These are phyloP conservation scores for Priceomyces carsonii DNA, from an alignment of 805 yeast genomes.

Conservation along the genomic window DNA sequence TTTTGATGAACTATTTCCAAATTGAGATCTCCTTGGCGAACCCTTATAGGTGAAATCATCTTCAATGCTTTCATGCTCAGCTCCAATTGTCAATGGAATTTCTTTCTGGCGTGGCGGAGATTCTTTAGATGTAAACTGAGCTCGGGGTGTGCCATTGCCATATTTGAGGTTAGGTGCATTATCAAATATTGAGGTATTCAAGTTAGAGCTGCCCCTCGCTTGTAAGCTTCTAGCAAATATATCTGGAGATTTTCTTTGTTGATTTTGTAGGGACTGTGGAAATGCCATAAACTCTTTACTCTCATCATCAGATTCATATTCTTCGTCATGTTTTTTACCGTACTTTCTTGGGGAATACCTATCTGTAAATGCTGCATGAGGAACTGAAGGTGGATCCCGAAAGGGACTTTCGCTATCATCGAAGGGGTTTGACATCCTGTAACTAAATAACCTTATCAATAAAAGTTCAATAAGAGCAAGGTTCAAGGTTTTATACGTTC, in stretches of 20 bases:
- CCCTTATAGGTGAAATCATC: conserved; percentile 34
- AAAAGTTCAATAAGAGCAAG: too few relatives aligned
- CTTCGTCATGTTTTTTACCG: conserved; percentile 18
- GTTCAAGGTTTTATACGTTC: too few relatives aligned
- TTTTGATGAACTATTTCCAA: conserved; percentile 32
- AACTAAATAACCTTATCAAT: too few relatives aligned
- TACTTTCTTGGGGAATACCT: conserved; percentile 38
- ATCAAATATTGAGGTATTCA: conserved; percentile 18
- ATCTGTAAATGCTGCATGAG: conserved; percentile 40
- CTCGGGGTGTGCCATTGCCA: conserved; percentile 52
- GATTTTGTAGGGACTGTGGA: conserved; percentile 26
- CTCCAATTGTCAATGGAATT: conserved; percentile 45
- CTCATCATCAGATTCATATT: conserved; percentile 17
- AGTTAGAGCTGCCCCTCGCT: conserved; percentile 16
- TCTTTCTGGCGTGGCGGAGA: conserved; percentile 63
- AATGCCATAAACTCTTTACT: conserved; percentile 30
- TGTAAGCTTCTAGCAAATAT: conserved; percentile 41
- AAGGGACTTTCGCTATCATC: conserved; percentile 33
- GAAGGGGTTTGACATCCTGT: conserved; percentile 38
- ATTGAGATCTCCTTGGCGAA: conserved; percentile 37
- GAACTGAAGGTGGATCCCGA: conserved; percentile 33
- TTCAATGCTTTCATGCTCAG: conserved; percentile 10
- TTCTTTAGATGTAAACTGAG: conserved; percentile 65
- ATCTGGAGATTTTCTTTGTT: conserved; percentile 42
- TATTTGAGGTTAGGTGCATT: conserved; percentile 29